A percentile compares a stretch with the other conserved stretches of the same genome.
Conservation (phyloP, 305 asterid species). For the Rubia occidens region DNA sequence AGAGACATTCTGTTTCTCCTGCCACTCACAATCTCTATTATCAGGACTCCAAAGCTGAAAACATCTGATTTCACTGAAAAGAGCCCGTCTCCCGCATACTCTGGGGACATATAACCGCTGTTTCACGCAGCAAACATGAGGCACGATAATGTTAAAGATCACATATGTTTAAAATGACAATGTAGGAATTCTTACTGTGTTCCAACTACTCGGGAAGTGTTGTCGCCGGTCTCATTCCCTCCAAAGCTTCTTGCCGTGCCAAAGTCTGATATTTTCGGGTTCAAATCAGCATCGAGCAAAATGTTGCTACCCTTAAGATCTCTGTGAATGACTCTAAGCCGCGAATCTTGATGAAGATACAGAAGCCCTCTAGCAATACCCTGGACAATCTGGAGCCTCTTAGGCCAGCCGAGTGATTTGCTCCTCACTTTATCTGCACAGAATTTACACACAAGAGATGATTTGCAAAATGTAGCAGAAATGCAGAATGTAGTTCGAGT, state of each 20-base stretch:
- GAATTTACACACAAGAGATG: not conserved
- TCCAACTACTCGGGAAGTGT: slow-evolving; percentile 37
- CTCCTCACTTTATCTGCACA: slow-evolving; percentile 5
- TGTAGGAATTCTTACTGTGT: slow-evolving; percentile 31
- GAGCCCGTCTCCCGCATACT: slow-evolving; percentile 25
- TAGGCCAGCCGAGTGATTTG: slow-evolving; percentile 14
- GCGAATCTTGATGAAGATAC: slow-evolving; percentile 9
- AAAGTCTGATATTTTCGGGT: slow-evolving; percentile 49
- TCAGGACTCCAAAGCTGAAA: slow-evolving; percentile 29
- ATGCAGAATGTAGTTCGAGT: not conserved
- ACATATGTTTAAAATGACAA: not conserved
- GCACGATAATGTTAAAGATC: not conserved
- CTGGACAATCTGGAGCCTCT: slow-evolving; percentile 7
- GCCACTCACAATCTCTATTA: slow-evolving; percentile 25
- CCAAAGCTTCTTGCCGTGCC: slow-evolving; percentile 20
- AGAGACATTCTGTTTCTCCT: slow-evolving; percentile 21
- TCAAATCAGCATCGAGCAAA: slow-evolving; percentile 38
- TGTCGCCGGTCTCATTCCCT: slow-evolving; percentile 35
- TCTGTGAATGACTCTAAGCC: not conserved
- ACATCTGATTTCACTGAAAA: slow-evolving; percentile 31
- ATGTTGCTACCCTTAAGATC: slow-evolving; percentile 22
- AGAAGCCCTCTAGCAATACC: slow-evolving; percentile 9
- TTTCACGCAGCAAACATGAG: not conserved
- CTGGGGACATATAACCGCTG: slow-evolving; percentile 35
- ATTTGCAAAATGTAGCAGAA: not conserved